Percentiles rank a stretch among this genome's conserved stretches.
Conservation (phyloP, 2,329 filamentous ascomycete species). For the Arthrobotrys entomopaga region DNA sequence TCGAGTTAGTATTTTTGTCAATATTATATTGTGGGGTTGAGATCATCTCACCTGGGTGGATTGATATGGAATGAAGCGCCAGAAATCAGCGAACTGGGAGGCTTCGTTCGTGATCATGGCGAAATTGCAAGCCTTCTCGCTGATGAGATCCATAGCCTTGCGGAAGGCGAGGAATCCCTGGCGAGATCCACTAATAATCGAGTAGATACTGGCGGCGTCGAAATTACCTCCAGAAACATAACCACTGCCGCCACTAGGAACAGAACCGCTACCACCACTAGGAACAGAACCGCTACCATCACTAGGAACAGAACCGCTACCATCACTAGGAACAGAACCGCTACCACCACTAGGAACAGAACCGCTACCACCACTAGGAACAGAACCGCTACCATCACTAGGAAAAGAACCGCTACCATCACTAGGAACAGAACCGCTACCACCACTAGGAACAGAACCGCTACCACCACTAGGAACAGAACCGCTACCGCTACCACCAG, state of each 20-base stretch:
- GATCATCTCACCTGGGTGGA: constrained; percentile 23
- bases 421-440: too few species aligned
- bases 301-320: too few species aligned
- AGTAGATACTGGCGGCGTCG: background rate
- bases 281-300: too few species aligned
- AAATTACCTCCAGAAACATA: background rate
- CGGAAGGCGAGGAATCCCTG: constrained; percentile 38
- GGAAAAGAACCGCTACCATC: background rate
- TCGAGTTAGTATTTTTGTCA: constrained; percentile 7
- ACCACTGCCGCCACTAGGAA: constrained; percentile 8
- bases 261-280: background rate
- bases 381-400: constrained; percentile 12
- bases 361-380: background rate
- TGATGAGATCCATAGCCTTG: constrained; percentile 41
- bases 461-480: too few species aligned
- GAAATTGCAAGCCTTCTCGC: constrained; percentile 45
- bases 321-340: too few species aligned
- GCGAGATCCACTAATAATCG: constrained; percentile 6
- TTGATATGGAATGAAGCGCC: constrained; percentile 32
- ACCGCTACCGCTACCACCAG: background rate
- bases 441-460: too few species aligned
- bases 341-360: too few species aligned
- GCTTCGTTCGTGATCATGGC: constrained; percentile 37
- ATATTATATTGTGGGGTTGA: background rate
- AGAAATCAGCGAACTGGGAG: constrained; percentile 39